phyloP scores from a whole-genome alignment of 1,284 basidiomycete genomes.

The Fomitiporia mediterranea region DNA sequence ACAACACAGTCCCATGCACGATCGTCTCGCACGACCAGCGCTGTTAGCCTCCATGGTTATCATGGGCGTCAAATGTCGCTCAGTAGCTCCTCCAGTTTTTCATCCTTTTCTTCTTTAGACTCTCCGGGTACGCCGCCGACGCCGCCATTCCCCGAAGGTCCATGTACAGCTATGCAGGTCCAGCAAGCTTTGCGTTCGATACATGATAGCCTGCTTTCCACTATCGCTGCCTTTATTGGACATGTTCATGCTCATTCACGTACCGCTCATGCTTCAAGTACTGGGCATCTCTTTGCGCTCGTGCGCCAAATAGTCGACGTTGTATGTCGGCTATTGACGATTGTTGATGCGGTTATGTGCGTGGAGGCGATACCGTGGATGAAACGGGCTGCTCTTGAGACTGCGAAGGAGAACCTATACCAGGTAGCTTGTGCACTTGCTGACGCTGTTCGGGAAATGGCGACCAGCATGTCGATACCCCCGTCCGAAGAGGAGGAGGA shows the following conservation, averaged over 20 bases:
- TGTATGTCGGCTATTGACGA: conserved; percentile 86
- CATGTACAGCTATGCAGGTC: conserved; percentile 59
- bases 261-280: conserved; percentile 84
- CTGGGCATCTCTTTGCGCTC: conserved; percentile 90
- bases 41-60: conserved; percentile 13
- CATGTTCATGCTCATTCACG: conserved; percentile 93
- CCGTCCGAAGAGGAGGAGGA: conserved; percentile 73
- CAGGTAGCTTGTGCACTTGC: conserved; percentile 84
- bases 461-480: conserved; percentile 46
- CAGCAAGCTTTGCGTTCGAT: conserved; percentile 68
- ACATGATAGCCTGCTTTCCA: conserved; percentile 87
- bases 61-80: conserved; percentile 40
- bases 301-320: conserved; percentile 91
- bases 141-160: conserved; percentile 63
- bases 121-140: conserved; percentile 41
- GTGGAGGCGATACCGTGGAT: conserved; percentile 57
- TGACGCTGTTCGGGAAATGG: conserved; percentile 73
- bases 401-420: conserved; percentile 81
- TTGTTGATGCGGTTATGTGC: conserved; percentile 84
- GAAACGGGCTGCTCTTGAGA: conserved; percentile 55
- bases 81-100: conserved; percentile 64
- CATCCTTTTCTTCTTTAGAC: conserved; percentile 54
- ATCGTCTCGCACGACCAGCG: background rate
- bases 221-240: conserved; percentile 95
- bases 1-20: background rate